Base-by-base conservation (phyloP, 441 rosid genomes). In the Corymbia citriodora region DNA sequence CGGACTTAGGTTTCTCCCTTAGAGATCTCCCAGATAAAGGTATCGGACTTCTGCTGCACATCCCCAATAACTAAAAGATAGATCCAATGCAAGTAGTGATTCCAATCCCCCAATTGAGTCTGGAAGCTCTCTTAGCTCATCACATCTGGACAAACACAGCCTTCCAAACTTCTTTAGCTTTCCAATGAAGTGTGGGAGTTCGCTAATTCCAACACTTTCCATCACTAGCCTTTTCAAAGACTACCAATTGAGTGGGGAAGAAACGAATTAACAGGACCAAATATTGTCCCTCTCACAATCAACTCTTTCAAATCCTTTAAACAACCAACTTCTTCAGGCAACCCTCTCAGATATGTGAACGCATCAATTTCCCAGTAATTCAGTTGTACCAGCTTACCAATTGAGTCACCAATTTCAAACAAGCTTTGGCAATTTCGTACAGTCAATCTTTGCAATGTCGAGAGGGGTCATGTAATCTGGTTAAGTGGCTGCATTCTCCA, bases 401-500 rank as follows among this genome's bases (percentile, higher is more conserved):
- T 68, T 7, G 40, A 15, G n/a, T 31, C 9, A n/a, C 1, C 74
- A 31, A 68, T 68, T n/a, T 68, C 74, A 16, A 68, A 40, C 11
- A 68, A 68, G 79, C 23, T 8, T 31, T 8, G 45, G 21, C 79
- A 65, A 15, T n/a, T n/a, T 7, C 21, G 74, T n/a, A 65, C 9
- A 14, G 74, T n/a, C 74, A 65, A 65, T 15, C 18, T n/a, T 65
- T 65, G 19, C 74, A n/a, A 65, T n/a, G 19, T n/a, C 9, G 36
- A 29, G 9, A 65, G 36, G 72, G 72, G 40, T 65, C 40, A 1
- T 40, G 74, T 3, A 65, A 65, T 29, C 40, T n/a, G 1, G 36
- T n/a, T 65, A n/a, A 65, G 19, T 3, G 0, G 17, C 21, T 65
- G 33, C 74, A 65, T 6, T 15, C 74, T n/a, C 0, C 2, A n/a